A percentile compares a stretch with the other conserved stretches of the same genome.
phyloP scores from a whole-genome alignment of 2,329 filamentous ascomycete genomes.

The Exophiala xenobiotica region DNA sequence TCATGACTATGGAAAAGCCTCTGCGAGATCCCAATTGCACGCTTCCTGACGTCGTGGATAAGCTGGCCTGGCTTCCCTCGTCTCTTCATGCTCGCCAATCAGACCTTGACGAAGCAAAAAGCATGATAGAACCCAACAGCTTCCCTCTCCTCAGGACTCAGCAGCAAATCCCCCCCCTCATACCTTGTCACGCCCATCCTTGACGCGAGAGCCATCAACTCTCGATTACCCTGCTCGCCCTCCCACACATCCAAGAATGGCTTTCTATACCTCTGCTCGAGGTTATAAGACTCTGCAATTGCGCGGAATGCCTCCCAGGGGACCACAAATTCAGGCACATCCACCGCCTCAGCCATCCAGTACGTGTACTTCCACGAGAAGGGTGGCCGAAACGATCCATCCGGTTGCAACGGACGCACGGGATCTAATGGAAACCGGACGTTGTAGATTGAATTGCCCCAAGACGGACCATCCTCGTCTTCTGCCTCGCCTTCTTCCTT shows the following conservation, averaged over 20 bases:
- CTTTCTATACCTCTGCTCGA: conserved; percentile 92
- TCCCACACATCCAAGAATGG: conserved; percentile 89
- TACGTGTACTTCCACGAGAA: conserved; percentile 99
- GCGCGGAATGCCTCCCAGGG: conserved; percentile 98
- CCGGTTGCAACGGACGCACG: conserved; percentile 65
- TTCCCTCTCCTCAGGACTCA: conserved; percentile 86
- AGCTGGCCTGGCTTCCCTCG: too few species aligned
- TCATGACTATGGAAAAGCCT: too few species aligned
- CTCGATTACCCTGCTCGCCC: conserved; percentile 79
- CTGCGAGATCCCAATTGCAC: too few species aligned
- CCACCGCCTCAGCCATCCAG: conserved; percentile 92
- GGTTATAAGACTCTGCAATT: conserved; percentile 91
- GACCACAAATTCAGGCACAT: conserved; percentile 96
- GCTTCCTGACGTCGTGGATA: too few species aligned
- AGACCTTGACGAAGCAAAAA: conserved; percentile 97
- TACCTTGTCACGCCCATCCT: conserved; percentile 89
- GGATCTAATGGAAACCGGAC: conserved; percentile 71
- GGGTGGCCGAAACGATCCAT: conserved; percentile 89
- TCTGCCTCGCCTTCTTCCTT: conserved; percentile 49
- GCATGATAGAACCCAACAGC: conserved; percentile 84
- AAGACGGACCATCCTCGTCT: conserved; percentile 70
- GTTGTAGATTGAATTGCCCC: conserved; percentile 90
- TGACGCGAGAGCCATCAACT: conserved; percentile 81
- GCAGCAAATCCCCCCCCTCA: conserved; percentile 63
- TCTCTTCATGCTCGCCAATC: too few species aligned